Evolutionary conservation across 352 stramenopile genomes (phyloP), one percentile per base, ranked within the genome.

Genomic region (Globisporangium nunn): DNA sequence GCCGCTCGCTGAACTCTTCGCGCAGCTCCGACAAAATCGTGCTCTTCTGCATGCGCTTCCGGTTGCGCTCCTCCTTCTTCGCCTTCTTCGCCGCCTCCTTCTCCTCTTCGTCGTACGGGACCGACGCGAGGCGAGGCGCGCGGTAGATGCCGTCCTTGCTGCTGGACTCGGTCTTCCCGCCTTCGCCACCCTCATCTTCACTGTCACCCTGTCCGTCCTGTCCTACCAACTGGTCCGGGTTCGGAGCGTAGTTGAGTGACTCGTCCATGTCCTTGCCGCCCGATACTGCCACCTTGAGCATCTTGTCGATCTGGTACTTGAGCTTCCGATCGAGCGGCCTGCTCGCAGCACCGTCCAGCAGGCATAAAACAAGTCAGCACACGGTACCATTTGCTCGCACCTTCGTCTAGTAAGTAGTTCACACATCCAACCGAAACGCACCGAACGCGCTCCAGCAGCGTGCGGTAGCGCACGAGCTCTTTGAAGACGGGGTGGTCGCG

Each of bases 241-340:
- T 91, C 23, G 85, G 85, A 10, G 78, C 82, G 60, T 91, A 94
- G 62, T 70, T 85, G 45, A 94, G 66, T 54, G 82, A 86, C 54
- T 88, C 82, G 57, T 92, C 81, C 49, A 91, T 52, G 37, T 81
- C 75, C 57, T 88, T 78, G 60, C 76, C 75, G 17, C 76, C 80
- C 18, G 79, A 88, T 8, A 91, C 55, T n/a, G 81, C 82, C 45
- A 93, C 81, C 71, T 92, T 91, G 58, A 92, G 80, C 78, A 94
- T 85, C 62, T 94, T 94, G 69, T 94, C 85, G n/a, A 94, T 81
- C 62, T 94, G 85, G 63, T 94, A 94, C 66, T 88, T 90, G 68
- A 94, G 81, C 68, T 94, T 94, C 50, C 82, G 82, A 53, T 94
- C 85, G 17, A 94, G 68, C 35, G 85, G 85, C 31, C 75, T 85